These are phyloP conservation scores for Crithidia fasciculata DNA, from an alignment of 208 protist species.

Conservation along the genomic window DNA sequence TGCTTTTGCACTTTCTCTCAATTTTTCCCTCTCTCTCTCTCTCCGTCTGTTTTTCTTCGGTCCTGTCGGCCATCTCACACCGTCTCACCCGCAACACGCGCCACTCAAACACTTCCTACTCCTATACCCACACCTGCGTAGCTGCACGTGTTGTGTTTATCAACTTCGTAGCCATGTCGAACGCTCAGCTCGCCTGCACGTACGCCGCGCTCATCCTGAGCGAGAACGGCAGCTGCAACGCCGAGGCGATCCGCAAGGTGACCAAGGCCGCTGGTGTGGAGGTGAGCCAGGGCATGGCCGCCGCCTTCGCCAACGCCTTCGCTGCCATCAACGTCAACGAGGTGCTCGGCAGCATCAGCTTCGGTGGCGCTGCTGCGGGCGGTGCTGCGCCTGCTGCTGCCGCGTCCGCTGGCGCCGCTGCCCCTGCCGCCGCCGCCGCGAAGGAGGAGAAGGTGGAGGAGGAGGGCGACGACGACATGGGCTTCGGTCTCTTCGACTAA, in stretches of 20 bases:
- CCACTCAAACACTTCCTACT: background rate
- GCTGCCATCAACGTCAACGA: slow-evolving; percentile 57
- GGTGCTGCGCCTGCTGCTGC: slow-evolving; percentile 45
- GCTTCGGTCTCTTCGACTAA: slow-evolving; percentile 93
- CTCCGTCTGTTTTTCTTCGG: background rate
- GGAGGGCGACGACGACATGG: slow-evolving; percentile 89
- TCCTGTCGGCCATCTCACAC: background rate
- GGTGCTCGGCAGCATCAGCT: slow-evolving; percentile 77
- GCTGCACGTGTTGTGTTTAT: too few relatives aligned
- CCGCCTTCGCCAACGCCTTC: slow-evolving; percentile 69
- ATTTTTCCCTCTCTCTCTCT: slow-evolving; percentile 14
- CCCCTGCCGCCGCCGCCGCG: slow-evolving; percentile 51
- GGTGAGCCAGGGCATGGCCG: slow-evolving; percentile 78
- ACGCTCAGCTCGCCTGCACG: slow-evolving; percentile 92
- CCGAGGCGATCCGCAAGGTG: slow-evolving; percentile 58
- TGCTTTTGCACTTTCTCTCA: background rate
- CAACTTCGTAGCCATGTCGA: slow-evolving; percentile 20
- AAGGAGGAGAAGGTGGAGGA: slow-evolving; percentile 74
- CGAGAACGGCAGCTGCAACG: slow-evolving; percentile 90
- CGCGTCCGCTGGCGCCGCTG: slow-evolving; percentile 32
- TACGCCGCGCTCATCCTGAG: slow-evolving; percentile 95
- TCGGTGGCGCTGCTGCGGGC: slow-evolving; percentile 58
- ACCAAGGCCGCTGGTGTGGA: slow-evolving; percentile 80
- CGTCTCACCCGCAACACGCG: too few relatives aligned
- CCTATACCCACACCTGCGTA: background rate